phyloP scores from a whole-genome alignment of 345 rosid species.

The Acer campestre region DNA sequence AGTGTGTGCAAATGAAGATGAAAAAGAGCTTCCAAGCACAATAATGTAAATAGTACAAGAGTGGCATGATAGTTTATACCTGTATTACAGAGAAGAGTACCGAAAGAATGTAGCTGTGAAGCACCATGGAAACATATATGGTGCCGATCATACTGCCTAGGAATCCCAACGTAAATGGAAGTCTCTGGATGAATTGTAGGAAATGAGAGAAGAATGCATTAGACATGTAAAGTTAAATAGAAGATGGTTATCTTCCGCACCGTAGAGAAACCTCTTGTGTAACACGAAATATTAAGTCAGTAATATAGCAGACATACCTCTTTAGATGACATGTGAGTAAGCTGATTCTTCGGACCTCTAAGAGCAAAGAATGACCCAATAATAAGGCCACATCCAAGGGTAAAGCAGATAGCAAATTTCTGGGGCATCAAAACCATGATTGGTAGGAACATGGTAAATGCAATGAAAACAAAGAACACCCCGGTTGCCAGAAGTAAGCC shows the following conservation, averaged over 20 bases:
- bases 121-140: slow-evolving; percentile 88
- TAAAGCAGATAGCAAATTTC: slow-evolving; percentile 92
- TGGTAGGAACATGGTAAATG: slow-evolving; percentile 95
- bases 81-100: slow-evolving; percentile 87
- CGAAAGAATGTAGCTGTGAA: slow-evolving; percentile 91
- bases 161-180: slow-evolving; percentile 82
- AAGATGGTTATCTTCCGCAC: not conserved
- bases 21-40: not conserved
- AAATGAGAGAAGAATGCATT: slow-evolving; percentile 11
- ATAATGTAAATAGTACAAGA: not conserved
- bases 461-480: slow-evolving; percentile 78
- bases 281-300: not conserved
- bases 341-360: slow-evolving; percentile 81
- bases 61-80: slow-evolving; percentile 41
- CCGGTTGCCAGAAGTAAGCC: slow-evolving; percentile 80
- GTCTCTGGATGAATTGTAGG: slow-evolving; percentile 59
- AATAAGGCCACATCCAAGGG: slow-evolving; percentile 83
- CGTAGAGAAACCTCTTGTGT: not conserved
- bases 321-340: slow-evolving; percentile 80
- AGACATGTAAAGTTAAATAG: not conserved
- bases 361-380: slow-evolving; percentile 88
- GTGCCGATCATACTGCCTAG: slow-evolving; percentile 88
- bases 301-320: slow-evolving; percentile 50
- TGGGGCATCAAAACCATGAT: slow-evolving; percentile 93
- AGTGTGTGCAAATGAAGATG: not conserved